Base-by-base conservation (phyloP, 1,139 yeast genomes). In the Debaryomycetaceae sp. region DNA sequence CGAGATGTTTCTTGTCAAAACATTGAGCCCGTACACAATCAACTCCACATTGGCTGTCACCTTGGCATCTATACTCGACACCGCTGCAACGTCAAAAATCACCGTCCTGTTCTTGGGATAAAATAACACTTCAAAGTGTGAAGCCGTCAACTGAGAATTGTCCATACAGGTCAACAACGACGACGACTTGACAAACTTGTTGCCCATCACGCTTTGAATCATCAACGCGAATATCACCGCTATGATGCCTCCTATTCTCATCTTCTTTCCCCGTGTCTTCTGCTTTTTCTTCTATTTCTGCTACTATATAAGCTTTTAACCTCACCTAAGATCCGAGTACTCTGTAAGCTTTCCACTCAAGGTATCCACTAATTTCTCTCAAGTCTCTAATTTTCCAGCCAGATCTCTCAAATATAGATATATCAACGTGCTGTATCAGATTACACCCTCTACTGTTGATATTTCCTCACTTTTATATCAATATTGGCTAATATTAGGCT, bases 161-260 rank as follows among this genome's bases (percentile, higher is more conserved):
- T 82, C 84, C 96, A 89, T 89, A 69, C 99, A 92, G 36, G 98
- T 87, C 51, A 91, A 70, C 51, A 94, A 73, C n/a, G 98, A 88
- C 11, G 79, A 63, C 1, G 96, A 76, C 45, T 67, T 64, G 48
- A 83, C 65, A 46, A 55, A 65, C 29, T 47, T 48, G 26, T 42
- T 45, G 22, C 64, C 70, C 6, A 45, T 17, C 15, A 51, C 55
- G 6, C 48, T 15, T 13, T 44, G 40, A 15, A 50, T 33, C 11
- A 55, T 31, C 30, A 41, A 22, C 18, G 38, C 18, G 17, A 41
- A 22, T 11, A 22, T 2, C 26, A 22, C 26, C 26, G 11, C 26
- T 22, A 22, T 22, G 11, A 22, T 11, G 11, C 26, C 26, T 11
- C 26, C 26, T 8, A 22, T 16, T 26, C 19, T n/a, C n/a, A 15